These are phyloP conservation scores for Rhododendron williamsianum DNA, from an alignment of 148 eudicot species.

Conservation along the genomic window DNA sequence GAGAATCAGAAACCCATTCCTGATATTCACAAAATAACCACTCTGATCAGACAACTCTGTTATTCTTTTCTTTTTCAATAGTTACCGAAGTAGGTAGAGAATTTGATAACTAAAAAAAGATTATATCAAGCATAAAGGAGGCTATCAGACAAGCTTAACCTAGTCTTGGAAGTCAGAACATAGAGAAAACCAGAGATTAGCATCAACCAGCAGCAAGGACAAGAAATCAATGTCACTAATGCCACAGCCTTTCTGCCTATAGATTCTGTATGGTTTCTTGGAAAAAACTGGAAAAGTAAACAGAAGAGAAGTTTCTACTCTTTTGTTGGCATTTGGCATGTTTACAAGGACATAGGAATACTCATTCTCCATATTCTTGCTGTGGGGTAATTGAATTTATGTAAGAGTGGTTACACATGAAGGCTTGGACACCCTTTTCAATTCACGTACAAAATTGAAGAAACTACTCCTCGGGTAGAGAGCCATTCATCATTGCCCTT, in stretches of 20 bases:
- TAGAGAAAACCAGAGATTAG: background rate
- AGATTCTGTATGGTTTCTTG: background rate
- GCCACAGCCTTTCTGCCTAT: background rate
- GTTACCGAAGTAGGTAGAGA: background rate
- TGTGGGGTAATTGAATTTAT: background rate
- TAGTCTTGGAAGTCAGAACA: background rate
- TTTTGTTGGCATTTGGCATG: background rate
- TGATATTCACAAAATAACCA: constrained; percentile 29
- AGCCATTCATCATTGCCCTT: background rate
- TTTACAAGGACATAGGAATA: background rate
- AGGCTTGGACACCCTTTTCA: background rate
- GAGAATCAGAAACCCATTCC: constrained; percentile 96
- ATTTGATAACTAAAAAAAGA: background rate
- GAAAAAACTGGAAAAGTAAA: background rate
- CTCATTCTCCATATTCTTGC: background rate
- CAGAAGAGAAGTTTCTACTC: background rate
- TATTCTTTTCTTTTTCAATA: background rate
- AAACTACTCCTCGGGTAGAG: background rate
- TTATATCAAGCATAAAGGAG: background rate
- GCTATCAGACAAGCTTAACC: background rate
- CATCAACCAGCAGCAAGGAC: background rate
- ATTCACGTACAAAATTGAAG: background rate
- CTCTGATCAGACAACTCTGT: constrained; percentile 11
- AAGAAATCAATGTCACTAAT: background rate
- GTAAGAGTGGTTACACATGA: background rate